A percentile compares a stretch with the other conserved stretches of the same genome.
These are phyloP conservation scores for button mushroom (Agaricus bisporus) DNA, from an alignment of 768 basidiomycete genomes.

Conservation along the genomic window DNA sequence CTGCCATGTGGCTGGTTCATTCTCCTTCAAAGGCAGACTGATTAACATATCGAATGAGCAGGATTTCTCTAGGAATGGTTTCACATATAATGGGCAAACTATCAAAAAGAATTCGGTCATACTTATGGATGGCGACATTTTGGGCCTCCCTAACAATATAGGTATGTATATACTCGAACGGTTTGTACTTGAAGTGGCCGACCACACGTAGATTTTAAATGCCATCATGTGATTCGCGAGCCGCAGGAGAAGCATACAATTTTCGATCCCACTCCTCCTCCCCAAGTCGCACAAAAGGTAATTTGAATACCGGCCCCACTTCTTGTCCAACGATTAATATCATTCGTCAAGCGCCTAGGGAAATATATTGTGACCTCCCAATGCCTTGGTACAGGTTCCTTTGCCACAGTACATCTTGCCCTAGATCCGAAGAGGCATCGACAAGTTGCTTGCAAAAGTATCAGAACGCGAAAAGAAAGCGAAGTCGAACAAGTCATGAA, in stretches of 20 bases:
- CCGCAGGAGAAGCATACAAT: constrained; percentile 46
- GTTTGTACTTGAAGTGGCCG: not conserved
- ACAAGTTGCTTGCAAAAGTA: constrained; percentile 83
- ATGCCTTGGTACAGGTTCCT: constrained; percentile 74
- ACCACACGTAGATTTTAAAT: constrained; percentile 51
- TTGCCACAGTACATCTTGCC: constrained; percentile 78
- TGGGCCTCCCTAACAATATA: constrained; percentile 64
- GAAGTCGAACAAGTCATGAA: constrained; percentile 65
- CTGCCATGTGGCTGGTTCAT: constrained; percentile 49
- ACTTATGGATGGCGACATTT: constrained; percentile 68
- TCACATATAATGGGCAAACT: constrained; percentile 62
- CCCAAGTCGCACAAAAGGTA: constrained; percentile 49
- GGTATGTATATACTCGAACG: constrained; percentile 9
- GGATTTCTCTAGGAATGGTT: constrained; percentile 77
- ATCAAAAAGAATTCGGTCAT: constrained; percentile 65
- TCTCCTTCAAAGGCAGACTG: not conserved
- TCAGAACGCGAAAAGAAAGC: constrained; percentile 54
- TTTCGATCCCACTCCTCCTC: constrained; percentile 59
- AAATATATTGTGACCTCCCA: constrained; percentile 71
- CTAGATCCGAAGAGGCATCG: constrained; percentile 55
- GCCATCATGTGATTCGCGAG: constrained; percentile 51
- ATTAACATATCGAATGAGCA: constrained; percentile 18
- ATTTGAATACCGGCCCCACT: constrained; percentile 1
- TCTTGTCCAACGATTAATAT: not conserved
- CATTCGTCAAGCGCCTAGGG: constrained; percentile 45